Evolutionary conservation across 2,329 filamentous ascomycete genomes (phyloP).

Genomic region (Penicillium sp.): DNA sequence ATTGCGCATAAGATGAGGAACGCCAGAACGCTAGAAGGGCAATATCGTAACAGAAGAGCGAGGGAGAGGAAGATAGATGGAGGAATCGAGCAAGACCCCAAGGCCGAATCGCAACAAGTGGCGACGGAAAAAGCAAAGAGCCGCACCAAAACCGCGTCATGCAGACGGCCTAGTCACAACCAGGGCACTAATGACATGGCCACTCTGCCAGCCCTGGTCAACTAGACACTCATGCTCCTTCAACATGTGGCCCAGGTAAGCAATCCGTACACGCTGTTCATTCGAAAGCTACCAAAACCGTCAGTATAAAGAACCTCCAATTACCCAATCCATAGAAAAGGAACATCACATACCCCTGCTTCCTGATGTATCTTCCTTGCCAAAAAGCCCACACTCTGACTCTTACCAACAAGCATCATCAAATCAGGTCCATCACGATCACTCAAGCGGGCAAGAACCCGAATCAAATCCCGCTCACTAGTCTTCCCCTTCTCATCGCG

Average conservation of each 20-base stretch:
- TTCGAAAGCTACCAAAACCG: constrained; percentile 52
- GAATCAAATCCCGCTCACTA: constrained; percentile 56
- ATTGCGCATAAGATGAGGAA: constrained; percentile 25
- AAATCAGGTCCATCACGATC: constrained; percentile 63
- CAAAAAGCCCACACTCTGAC: constrained; percentile 65
- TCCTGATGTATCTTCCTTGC: constrained; percentile 63
- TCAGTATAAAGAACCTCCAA: background rate
- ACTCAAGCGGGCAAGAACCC: constrained; percentile 64
- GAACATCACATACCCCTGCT: constrained; percentile 58
- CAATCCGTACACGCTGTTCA: constrained; percentile 65
- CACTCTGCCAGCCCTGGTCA: constrained; percentile 72
- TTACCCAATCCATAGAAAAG: background rate
- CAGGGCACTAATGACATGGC: constrained; percentile 74
- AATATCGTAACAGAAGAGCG: background rate
- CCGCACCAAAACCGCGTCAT: background rate
- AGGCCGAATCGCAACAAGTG: background rate
- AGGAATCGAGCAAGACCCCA: background rate
- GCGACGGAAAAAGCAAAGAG: background rate
- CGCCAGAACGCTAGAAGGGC: constrained; percentile 20
- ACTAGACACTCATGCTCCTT: constrained; percentile 65
- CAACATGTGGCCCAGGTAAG: constrained; percentile 78
- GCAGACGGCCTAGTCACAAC: constrained; percentile 48
- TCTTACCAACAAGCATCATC: constrained; percentile 55
- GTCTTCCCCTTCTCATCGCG: constrained; percentile 63
- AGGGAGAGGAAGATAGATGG: background rate